Conservation (phyloP, 495 filamentous ascomycete genomes). For the Daldinia caldariorum region DNA sequence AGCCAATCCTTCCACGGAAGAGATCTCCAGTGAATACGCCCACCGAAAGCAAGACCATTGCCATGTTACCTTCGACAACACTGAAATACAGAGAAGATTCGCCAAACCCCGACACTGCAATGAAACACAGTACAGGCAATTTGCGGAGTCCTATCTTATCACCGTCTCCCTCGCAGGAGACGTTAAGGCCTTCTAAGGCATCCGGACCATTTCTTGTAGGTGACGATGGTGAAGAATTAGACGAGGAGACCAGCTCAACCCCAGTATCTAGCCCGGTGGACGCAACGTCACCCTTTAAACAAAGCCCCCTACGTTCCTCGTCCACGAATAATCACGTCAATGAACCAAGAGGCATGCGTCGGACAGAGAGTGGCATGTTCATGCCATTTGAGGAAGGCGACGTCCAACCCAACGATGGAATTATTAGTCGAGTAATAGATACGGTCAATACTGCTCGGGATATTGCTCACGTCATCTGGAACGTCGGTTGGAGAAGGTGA, state of each 20-base stretch:
- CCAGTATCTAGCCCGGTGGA: slow-evolving; percentile 45
- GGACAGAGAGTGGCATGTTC: slow-evolving; percentile 84
- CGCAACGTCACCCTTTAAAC: slow-evolving; percentile 26
- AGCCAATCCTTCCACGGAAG: slow-evolving; percentile 54
- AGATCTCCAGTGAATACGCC: slow-evolving; percentile 58
- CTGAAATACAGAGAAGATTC: slow-evolving; percentile 88
- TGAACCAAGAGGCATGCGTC: slow-evolving; percentile 67
- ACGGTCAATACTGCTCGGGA: slow-evolving; percentile 96
- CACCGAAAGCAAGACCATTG: slow-evolving; percentile 87
- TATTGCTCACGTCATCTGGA: slow-evolving; percentile 97
- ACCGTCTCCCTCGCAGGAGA: slow-evolving; percentile 81
- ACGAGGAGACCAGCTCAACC: slow-evolving; percentile 67
- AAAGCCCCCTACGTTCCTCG: slow-evolving; percentile 49
- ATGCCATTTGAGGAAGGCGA: slow-evolving; percentile 84
- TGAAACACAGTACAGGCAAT: slow-evolving; percentile 60
- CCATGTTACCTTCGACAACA: slow-evolving; percentile 89
- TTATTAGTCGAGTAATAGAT: slow-evolving; percentile 87
- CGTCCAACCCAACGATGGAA: slow-evolving; percentile 60
- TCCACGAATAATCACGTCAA: slow-evolving; percentile 50
- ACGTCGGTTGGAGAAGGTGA: slow-evolving; percentile 91
- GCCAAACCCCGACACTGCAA: slow-evolving; percentile 71
- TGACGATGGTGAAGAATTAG: slow-evolving; percentile 55
- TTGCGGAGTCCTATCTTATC: slow-evolving; percentile 62
- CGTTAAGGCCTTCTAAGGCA: slow-evolving; percentile 73
- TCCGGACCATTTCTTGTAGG: slow-evolving; percentile 73